phyloP scores from a whole-genome alignment of 768 basidiomycete species.

The Calocybe indica region DNA sequence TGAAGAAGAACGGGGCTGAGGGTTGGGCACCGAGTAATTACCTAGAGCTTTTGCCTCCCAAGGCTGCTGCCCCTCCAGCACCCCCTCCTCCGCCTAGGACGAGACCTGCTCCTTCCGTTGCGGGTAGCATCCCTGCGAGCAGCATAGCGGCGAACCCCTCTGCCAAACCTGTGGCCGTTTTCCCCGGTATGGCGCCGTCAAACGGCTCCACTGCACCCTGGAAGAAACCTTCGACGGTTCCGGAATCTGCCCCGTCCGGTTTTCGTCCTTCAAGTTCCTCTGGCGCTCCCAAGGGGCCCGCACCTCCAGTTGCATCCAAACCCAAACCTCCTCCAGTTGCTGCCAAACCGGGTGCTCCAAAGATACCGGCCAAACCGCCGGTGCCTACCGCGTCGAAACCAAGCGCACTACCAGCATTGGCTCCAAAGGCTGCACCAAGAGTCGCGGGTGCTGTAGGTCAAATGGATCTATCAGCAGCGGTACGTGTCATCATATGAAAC shows the following conservation, averaged over 20 bases:
- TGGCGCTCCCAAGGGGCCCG: conserved; percentile 40
- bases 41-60: conserved; percentile 72
- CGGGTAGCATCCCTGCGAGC: conserved; percentile 26
- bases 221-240: conserved; percentile 47
- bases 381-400: conserved; percentile 55
- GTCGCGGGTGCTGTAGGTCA: conserved; percentile 47
- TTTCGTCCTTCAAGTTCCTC: conserved; percentile 44
- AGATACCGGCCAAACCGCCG: conserved; percentile 52
- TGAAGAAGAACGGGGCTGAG: conserved; percentile 74
- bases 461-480: conserved; percentile 78
- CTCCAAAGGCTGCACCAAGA: conserved; percentile 29
- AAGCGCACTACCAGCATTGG: conserved; percentile 24
- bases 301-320: conserved; percentile 49
- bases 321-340: conserved; percentile 28
- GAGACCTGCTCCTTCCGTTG: conserved; percentile 28
- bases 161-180: conserved; percentile 79
- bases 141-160: conserved; percentile 49
- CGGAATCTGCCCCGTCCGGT: conserved; percentile 31
- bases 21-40: conserved; percentile 97
- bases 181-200: conserved; percentile 64
- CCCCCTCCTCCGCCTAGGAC: conserved; percentile 70
- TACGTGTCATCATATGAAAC: conserved; percentile 31
- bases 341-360: conserved; percentile 34
- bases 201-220: conserved; percentile 72
- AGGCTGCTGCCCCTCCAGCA: conserved; percentile 55